Evolutionary conservation across 1,284 basidiomycete species (phyloP).

Genomic region (Porodaedalea pini): DNA sequence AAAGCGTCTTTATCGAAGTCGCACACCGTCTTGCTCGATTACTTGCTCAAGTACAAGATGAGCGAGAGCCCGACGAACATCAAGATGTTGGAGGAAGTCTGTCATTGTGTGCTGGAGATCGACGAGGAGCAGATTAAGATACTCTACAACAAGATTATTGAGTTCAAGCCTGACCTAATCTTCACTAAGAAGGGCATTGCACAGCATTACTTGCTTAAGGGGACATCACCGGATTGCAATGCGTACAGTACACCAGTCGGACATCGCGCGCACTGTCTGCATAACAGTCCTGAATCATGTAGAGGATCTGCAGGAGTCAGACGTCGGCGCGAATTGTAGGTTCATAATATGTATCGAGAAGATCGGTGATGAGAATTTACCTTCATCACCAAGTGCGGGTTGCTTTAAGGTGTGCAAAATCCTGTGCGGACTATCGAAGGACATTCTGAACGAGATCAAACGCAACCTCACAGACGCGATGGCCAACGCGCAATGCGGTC

Average conservation of each 20-base stretch:
- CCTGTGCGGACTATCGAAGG: conserved; percentile 97
- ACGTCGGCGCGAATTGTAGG: conserved; percentile 93
- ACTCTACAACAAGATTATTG: conserved; percentile 84
- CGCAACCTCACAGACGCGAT: conserved; percentile 97
- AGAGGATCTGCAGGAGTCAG: conserved; percentile 89
- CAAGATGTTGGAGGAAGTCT: conserved; percentile 94
- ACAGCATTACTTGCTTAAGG: conserved; percentile 88
- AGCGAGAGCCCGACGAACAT: conserved; percentile 99
- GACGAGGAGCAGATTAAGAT: conserved; percentile 97
- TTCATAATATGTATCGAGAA: conserved; percentile 97
- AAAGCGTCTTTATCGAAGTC: conserved; percentile 94
- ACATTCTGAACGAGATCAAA: conserved; percentile 97
- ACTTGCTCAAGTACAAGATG: conserved; percentile 98
- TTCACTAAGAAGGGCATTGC: conserved; percentile 98
- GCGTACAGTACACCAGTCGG: conserved; percentile 96
- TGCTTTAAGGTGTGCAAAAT: conserved; percentile 99
- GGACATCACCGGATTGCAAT: conserved; percentile 88
- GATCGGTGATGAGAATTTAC: conserved; percentile 99
- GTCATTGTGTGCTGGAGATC: conserved; percentile 89
- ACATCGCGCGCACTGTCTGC: conserved; percentile 94
- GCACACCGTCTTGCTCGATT: conserved; percentile 88
- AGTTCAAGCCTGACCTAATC: conserved; percentile 93
- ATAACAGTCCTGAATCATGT: conserved; percentile 97
- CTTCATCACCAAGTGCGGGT: conserved; percentile 88
- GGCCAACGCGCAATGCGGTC: conserved; percentile 94